Conservation (phyloP, 345 rosid species). For the Cardamine chenopodiifolia region DNA sequence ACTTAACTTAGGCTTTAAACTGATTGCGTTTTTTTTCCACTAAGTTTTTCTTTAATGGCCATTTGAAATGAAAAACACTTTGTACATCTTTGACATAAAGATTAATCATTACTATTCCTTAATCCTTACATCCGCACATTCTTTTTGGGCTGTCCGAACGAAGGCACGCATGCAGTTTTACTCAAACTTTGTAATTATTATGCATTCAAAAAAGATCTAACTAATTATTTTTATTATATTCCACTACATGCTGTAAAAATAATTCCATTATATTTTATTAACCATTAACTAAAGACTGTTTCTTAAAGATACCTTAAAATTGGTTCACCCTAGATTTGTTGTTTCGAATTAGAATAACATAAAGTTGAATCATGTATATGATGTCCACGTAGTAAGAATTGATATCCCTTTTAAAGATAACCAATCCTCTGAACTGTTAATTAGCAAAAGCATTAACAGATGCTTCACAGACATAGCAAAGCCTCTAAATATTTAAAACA, state of each 20-base stretch:
- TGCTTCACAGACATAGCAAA: not conserved
- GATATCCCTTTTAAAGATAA: not conserved
- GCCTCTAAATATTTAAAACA: not conserved
- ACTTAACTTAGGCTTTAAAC: not conserved
- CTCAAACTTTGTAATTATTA: slow-evolving; percentile 20
- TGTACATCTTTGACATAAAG: not conserved
- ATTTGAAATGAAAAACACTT: slow-evolving; percentile 8
- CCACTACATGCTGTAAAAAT: too few relatives aligned
- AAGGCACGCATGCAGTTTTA: slow-evolving; percentile 36
- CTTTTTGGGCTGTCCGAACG: slow-evolving; percentile 15
- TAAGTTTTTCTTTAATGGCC: too few relatives aligned
- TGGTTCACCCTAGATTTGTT: too few relatives aligned
- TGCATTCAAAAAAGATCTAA: too few relatives aligned
- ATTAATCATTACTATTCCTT: slow-evolving; percentile 7
- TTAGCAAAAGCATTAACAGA: slow-evolving; percentile 3
- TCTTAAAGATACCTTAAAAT: too few relatives aligned
- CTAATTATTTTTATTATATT: too few relatives aligned
- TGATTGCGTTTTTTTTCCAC: not conserved
- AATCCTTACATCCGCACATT: slow-evolving; percentile 7
- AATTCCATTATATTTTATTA: too few relatives aligned
- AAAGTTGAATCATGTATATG: not conserved
- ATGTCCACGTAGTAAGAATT: slow-evolving; percentile 7
- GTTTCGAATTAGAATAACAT: too few relatives aligned
- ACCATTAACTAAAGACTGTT: too few relatives aligned
- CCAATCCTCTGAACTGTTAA: not conserved